Percentiles rank a stretch among this genome's conserved stretches.
phyloP scores from a whole-genome alignment of 2,329 filamentous ascomycete species.

The Bipolaris cookei region DNA sequence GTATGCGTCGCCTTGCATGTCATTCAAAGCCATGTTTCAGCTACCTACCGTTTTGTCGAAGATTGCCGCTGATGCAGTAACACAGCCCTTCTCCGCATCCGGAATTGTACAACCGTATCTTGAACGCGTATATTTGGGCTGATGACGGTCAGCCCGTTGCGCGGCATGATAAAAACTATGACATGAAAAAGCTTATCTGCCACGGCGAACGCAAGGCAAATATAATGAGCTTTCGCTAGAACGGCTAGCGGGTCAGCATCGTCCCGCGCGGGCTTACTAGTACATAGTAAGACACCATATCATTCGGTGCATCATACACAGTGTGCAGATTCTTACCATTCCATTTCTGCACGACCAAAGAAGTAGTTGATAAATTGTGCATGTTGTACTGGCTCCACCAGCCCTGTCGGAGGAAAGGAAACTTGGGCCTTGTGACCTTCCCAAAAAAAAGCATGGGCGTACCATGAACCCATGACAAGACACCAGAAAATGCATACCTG shows the following conservation, averaged over 20 bases:
- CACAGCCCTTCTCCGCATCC: slow-evolving; percentile 2
- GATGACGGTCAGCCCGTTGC: slow-evolving; percentile 1
- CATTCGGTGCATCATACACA: background rate
- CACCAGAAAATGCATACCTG: background rate
- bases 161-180: slow-evolving; percentile 1
- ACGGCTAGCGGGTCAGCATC: slow-evolving; percentile 6
- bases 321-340: too few relatives aligned
- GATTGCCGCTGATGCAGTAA: background rate
- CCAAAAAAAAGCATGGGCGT: too few relatives aligned
- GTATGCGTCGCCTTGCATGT: background rate
- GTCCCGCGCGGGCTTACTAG: slow-evolving; percentile 1
- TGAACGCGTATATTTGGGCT: background rate
- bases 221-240: slow-evolving; percentile 3
- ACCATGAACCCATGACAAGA: background rate
- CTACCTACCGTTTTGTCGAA: background rate
- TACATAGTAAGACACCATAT: background rate
- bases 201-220: background rate
- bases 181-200: background rate
- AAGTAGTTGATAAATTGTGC: background rate
- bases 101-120: background rate
- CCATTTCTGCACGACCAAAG: background rate
- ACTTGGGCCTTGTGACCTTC: too few relatives aligned
- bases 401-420: too few relatives aligned
- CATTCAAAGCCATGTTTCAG: background rate
- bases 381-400: background rate